phyloP scores from a whole-genome alignment of 1,139 yeast species.

The Lipomyces yarrowii region DNA sequence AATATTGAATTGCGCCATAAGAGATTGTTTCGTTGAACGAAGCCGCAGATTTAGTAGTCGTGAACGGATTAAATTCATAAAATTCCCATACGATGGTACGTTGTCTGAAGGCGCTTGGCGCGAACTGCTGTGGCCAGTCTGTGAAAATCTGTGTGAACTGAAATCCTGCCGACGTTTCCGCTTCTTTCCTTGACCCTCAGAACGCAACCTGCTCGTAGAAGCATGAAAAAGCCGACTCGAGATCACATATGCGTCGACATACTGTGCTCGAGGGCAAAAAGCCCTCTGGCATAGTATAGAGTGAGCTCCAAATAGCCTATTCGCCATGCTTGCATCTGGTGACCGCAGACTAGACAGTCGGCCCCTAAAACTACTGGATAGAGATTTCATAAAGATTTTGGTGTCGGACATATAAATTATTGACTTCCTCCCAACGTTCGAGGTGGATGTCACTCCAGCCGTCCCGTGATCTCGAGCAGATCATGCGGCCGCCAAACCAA shows the following conservation, averaged over 20 bases:
- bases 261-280: background rate
- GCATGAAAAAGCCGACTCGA: background rate
- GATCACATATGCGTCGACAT: background rate
- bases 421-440: background rate
- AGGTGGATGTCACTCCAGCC: background rate
- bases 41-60: background rate
- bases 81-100: conserved; percentile 1
- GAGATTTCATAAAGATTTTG: background rate
- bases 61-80: conserved; percentile 1
- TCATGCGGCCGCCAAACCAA: background rate
- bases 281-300: background rate
- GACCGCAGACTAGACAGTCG: background rate
- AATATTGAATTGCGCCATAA: background rate
- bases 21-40: background rate
- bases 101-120: conserved; percentile 1
- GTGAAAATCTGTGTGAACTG: background rate
- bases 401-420: background rate
- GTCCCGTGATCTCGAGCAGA: background rate
- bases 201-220: background rate
- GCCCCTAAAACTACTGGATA: background rate
- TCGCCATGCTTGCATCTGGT: background rate
- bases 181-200: background rate
- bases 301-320: background rate
- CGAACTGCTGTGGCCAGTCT: background rate
- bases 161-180: background rate